Evolutionary conservation across 2,329 filamentous ascomycete genomes (phyloP).

Genomic region (Fusarium sp.): DNA sequence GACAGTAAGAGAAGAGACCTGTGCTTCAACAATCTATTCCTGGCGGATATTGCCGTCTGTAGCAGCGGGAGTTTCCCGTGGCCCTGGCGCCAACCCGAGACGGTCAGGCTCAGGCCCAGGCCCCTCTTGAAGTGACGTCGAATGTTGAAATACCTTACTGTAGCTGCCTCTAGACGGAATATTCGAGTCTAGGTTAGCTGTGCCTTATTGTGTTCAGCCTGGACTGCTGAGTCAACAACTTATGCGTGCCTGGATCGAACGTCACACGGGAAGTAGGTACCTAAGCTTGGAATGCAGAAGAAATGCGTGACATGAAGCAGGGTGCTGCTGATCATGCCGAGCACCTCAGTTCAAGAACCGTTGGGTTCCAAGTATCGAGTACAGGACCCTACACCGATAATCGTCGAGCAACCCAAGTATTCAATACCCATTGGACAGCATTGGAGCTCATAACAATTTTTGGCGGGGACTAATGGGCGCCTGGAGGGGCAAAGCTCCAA

Average conservation of each 20-base stretch:
- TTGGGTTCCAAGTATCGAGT: slow-evolving; percentile 26
- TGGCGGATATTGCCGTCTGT: slow-evolving; percentile 30
- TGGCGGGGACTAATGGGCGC: slow-evolving; percentile 39
- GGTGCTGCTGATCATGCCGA: slow-evolving; percentile 39
- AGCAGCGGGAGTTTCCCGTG: slow-evolving; percentile 32
- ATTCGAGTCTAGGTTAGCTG: slow-evolving; percentile 18
- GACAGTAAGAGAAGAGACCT: too few species aligned
- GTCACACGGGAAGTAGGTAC: slow-evolving; percentile 19
- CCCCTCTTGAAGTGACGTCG: slow-evolving; percentile 25
- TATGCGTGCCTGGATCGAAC: slow-evolving; percentile 19
- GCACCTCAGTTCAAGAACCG: slow-evolving; percentile 27
- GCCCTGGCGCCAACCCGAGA: slow-evolving; percentile 21
- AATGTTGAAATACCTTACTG: not conserved
- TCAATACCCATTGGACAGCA: slow-evolving; percentile 35
- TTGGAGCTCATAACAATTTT: slow-evolving; percentile 38
- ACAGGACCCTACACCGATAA: slow-evolving; percentile 15
- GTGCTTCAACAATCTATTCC: not conserved
- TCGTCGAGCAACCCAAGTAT: slow-evolving; percentile 23
- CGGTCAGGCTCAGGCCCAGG: not conserved
- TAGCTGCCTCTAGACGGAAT: not conserved
- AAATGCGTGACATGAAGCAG: slow-evolving; percentile 44
- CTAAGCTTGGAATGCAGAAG: slow-evolving; percentile 20
- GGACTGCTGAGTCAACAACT: slow-evolving; percentile 23
- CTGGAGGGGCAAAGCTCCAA: slow-evolving; percentile 45
- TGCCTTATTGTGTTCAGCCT: not conserved